These are phyloP conservation scores for Tricholoma flavovirens DNA, from an alignment of 768 basidiomycete genomes.

Conservation along the genomic window DNA sequence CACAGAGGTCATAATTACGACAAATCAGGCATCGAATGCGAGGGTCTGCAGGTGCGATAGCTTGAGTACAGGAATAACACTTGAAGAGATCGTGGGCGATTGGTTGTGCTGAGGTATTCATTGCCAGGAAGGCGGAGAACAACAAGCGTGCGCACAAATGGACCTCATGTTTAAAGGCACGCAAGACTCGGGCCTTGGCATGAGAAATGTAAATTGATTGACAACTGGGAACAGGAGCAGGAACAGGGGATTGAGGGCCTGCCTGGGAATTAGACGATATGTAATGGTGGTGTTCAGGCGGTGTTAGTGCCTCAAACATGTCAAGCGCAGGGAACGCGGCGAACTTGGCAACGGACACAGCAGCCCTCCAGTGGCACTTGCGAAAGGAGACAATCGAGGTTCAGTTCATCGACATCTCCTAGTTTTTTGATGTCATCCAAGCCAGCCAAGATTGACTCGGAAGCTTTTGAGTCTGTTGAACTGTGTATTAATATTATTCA, in stretches of 20 bases:
- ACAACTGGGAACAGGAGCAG: neutral
- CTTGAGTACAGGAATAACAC: constrained; percentile 10
- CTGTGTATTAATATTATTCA: too few relatives aligned
- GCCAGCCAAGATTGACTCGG: too few relatives aligned
- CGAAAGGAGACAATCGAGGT: too few relatives aligned
- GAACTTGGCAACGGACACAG: too few relatives aligned
- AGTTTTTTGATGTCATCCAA: too few relatives aligned
- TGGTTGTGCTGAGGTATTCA: neutral
- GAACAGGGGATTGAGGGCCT: too few relatives aligned
- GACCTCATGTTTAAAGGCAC: neutral
- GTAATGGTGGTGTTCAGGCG: neutral
- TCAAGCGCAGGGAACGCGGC: too few relatives aligned
- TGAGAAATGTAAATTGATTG: too few relatives aligned
- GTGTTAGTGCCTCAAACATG: neutral
- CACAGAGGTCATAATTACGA: constrained; percentile 9
- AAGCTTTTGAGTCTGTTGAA: too few relatives aligned
- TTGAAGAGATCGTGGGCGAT: neutral
- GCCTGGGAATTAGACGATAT: neutral
- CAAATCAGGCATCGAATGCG: constrained; percentile 9
- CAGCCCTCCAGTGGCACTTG: too few relatives aligned
- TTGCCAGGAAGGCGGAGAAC: neutral
- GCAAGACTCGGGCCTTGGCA: neutral
- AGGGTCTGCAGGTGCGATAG: constrained; percentile 1
- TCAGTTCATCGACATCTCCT: too few relatives aligned
- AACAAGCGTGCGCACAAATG: neutral